Percentiles rank a stretch among this genome's conserved stretches.
Evolutionary conservation across 257 asterid genomes (phyloP).

Genomic region (Nicotiana undulata): DNA sequence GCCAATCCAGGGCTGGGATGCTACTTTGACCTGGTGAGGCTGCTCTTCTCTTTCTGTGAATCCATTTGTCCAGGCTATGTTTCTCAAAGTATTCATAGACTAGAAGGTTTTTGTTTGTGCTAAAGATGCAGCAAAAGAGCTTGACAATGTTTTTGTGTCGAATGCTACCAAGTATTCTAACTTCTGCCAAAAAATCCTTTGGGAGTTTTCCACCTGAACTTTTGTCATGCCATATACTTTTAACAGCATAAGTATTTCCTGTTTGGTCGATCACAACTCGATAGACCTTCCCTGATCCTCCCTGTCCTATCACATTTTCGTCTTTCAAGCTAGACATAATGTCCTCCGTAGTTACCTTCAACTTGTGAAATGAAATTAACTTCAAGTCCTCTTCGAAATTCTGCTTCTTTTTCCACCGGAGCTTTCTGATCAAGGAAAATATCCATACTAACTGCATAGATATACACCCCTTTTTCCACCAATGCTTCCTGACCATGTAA

Average conservation of each 20-base stretch:
- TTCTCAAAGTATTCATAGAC: slow-evolving; percentile 54
- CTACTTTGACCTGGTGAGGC: slow-evolving; percentile 24
- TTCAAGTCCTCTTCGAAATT: slow-evolving; percentile 52
- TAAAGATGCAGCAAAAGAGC: slow-evolving; percentile 45
- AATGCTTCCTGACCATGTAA: slow-evolving; percentile 34
- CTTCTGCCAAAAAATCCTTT: slow-evolving; percentile 55
- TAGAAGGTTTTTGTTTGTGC: slow-evolving; percentile 36
- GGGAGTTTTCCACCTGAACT: slow-evolving; percentile 25
- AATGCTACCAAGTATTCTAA: slow-evolving; percentile 45
- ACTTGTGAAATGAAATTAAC: slow-evolving; percentile 58
- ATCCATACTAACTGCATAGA: neutral
- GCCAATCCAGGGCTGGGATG: slow-evolving; percentile 41
- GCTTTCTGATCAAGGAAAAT: neutral
- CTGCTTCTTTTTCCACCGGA: slow-evolving; percentile 7
- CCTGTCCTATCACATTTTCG: slow-evolving; percentile 40
- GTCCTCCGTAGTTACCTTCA: slow-evolving; percentile 29
- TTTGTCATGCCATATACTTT: slow-evolving; percentile 24
- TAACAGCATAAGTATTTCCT: slow-evolving; percentile 38
- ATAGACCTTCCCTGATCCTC: slow-evolving; percentile 60
- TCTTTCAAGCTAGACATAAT: slow-evolving; percentile 40
- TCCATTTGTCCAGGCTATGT: slow-evolving; percentile 54
- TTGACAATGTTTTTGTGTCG: slow-evolving; percentile 56
- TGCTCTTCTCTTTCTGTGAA: slow-evolving; percentile 21
- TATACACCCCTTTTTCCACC: slow-evolving; percentile 30
- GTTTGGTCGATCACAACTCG: slow-evolving; percentile 20